Evolutionary conservation across 805 yeast species (phyloP), one percentile per base, ranked within the genome.

Genomic region (Candida suzukii): DNA sequence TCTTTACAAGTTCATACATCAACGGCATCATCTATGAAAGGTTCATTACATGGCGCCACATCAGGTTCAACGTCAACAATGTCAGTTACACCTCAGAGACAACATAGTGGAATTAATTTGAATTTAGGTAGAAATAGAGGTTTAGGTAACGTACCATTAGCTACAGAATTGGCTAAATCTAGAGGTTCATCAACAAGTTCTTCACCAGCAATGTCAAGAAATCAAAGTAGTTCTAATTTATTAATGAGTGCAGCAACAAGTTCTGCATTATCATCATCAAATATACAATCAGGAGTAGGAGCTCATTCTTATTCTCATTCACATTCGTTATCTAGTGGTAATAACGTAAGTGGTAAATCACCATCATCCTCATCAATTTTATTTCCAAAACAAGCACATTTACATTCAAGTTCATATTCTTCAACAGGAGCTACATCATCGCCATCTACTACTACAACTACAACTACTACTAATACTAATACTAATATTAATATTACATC

Each of bases 131-230:
- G 47, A 21, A 40, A 35, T 30, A 47, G 44, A 14, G 14, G 21
- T 19, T 13, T 19, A 12, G 26, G 48, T 44, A 46, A 45, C 26
- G 44, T 50, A 30, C 40, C 44, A 12, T 29, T 56, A n/a, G 39
- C 58, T 0, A 41, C 47, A 17, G 58, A 53, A 5, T 40, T 57
- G 31, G 59, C 58, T n/a, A 56, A 49, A 41, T 57, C 62, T 21
- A 43, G 62, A 33, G 63, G 60, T n/a, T 58, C 64, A 4, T 58
- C 63, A 2, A 25, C 43, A 12, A 49, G 44, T 38, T 56, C 73
- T 3, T 71, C 78, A 4, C 76, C 74, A 1, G 53, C 65, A 0
- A 41, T 47, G 7, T 68, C 73, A 0, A 52, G 72, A 41, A 61
- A 57, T 43, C 66, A 57, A 10, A 67, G 72, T 2, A 42, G 57